Base-by-base conservation (phyloP, 768 basidiomycete genomes). In the Suillus bovinus region DNA sequence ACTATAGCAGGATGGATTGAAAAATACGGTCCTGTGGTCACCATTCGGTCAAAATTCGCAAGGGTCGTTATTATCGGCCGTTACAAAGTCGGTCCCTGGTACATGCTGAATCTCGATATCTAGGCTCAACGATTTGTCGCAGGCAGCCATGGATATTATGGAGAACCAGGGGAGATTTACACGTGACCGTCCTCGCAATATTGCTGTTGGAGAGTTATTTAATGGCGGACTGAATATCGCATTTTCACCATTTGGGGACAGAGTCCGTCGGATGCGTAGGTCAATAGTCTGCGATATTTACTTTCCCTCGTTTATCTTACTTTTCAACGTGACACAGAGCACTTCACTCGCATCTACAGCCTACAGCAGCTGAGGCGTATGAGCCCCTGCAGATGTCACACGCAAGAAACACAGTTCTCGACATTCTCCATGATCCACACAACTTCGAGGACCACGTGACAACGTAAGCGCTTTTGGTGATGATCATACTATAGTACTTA, bases 101-200 rank as follows among this genome's bases (percentile, higher is more conserved):
- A 9, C 42, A n/a, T 38, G 42, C n/a, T 5, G 42, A 22, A 20
- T 22, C 5, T n/a, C 22, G 0, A 44, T 44, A n/a, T 44, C 4
- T 9, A 47, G 46, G 46, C 24, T 27, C 3, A 14, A 27, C 24
- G 16, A 24, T 24, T 1, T 55, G 38, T 68, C 79, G 47, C 75
- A 84, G 63, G 81, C 81, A 8, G 82, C 84, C 0, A 74, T 83
- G 1, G 82, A 84, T 14, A 79, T 85, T 55, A 81, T 84, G 82
- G 84, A 85, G 69, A 80, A 1, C 66, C 33, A 34, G 33, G 33
- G 33, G 33, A 34, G 10, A 10, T 34, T 74, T 0, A 70, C 80
- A 16, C 78, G 77, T 0, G 84, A 84, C 65, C 69, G 83, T 53
- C 84, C 46, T 16, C 14, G 14, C 24, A 16, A 6, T 14, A 3